Evolutionary conservation across 78 protist species (phyloP).

Genomic region (Emiliania huxleyi): DNA sequence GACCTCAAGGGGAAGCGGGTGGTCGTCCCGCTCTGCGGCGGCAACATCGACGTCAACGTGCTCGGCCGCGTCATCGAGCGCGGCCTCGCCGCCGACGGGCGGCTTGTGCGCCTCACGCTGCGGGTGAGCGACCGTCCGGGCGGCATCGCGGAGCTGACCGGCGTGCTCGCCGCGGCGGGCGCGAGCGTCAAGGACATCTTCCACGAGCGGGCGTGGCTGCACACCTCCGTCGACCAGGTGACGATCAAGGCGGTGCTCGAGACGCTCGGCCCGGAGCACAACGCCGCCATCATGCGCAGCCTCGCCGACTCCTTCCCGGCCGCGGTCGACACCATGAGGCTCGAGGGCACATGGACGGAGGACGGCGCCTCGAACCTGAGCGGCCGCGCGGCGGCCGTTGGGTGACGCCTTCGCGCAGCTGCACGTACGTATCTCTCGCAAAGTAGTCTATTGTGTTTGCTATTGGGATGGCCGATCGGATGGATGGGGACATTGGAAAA

Average conservation of each 20-base stretch:
- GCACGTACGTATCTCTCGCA: too few relatives aligned
- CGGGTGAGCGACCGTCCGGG: constrained; percentile 58
- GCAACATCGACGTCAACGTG: constrained; percentile 63
- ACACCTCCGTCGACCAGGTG: not conserved
- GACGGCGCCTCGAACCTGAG: too few relatives aligned
- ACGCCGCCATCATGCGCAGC: not conserved
- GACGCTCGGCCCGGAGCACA: not conserved
- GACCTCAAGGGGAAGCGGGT: constrained; percentile 45
- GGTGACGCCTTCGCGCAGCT: too few relatives aligned
- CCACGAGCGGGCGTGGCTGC: constrained; percentile 73
- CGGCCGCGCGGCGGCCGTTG: too few relatives aligned
- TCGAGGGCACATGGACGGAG: too few relatives aligned
- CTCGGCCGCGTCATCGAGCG: constrained; percentile 66
- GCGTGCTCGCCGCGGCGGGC: constrained; percentile 25
- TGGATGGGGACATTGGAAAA: too few relatives aligned
- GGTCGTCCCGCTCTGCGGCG: constrained; percentile 70
- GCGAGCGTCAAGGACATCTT: constrained; percentile 57
- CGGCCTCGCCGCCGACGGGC: constrained; percentile 64
- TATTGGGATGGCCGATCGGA: too few relatives aligned
- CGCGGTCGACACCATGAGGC: too few relatives aligned
- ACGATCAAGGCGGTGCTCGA: not conserved
- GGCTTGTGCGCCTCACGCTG: constrained; percentile 35
- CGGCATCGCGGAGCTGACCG: constrained; percentile 46
- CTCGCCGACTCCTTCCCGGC: too few relatives aligned
- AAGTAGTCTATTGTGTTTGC: too few relatives aligned